phyloP scores from a whole-genome alignment of 306 rosid genomes.

The Hippophae rhamnoides region DNA sequence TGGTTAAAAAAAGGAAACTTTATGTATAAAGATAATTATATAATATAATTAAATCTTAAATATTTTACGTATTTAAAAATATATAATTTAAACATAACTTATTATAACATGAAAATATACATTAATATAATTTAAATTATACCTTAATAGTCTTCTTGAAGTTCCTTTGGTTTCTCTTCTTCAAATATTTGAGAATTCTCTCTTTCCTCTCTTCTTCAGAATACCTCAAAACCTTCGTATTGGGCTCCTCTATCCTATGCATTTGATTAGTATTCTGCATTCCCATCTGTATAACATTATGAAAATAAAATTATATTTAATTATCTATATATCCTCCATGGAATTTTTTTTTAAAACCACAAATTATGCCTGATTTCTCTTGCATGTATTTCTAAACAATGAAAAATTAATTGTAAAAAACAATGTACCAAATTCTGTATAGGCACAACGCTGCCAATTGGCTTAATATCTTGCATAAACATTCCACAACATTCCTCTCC shows the following conservation, averaged over 20 bases:
- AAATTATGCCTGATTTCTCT: neutral
- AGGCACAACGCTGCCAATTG: slow-evolving; percentile 18
- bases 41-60: too few species aligned
- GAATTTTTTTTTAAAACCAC: neutral
- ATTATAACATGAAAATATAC: neutral
- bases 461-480: slow-evolving; percentile 36
- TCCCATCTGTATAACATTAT: slow-evolving; percentile 29
- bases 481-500: slow-evolving; percentile 48
- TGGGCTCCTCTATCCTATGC: slow-evolving; percentile 46
- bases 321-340: neutral
- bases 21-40: too few species aligned
- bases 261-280: slow-evolving; percentile 41
- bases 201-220: slow-evolving; percentile 88
- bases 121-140: neutral
- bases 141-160: slow-evolving; percentile 65
- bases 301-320: neutral
- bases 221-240: slow-evolving; percentile 68
- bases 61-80: too few species aligned
- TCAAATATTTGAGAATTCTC: slow-evolving; percentile 73
- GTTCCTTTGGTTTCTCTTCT: slow-evolving; percentile 93
- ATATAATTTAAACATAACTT: too few species aligned
- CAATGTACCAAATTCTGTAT: slow-evolving; percentile 41
- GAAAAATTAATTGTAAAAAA: neutral
- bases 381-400: neutral
- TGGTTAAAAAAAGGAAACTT: too few species aligned